These are phyloP conservation scores for Seiridium unicorne DNA, from an alignment of 2,329 filamentous ascomycete genomes.

Conservation along the genomic window DNA sequence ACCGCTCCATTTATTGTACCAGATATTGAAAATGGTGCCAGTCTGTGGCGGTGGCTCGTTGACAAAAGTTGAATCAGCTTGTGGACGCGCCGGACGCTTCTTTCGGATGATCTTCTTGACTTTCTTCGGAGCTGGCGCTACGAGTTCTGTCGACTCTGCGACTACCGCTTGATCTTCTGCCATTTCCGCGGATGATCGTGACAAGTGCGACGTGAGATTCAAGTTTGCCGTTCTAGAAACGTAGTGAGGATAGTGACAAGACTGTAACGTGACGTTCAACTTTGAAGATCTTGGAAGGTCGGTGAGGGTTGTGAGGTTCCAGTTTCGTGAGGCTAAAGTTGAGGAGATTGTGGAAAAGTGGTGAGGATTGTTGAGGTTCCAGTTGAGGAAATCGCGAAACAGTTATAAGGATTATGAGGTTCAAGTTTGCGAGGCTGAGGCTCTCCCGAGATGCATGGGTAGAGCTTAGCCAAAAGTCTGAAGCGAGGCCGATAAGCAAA, in stretches of 20 bases:
- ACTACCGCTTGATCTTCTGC: slow-evolving; percentile 24
- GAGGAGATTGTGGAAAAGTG: background rate
- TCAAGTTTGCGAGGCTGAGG: too few relatives aligned
- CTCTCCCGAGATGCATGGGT: too few relatives aligned
- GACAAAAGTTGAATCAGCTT: slow-evolving; percentile 75
- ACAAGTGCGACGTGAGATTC: too few relatives aligned
- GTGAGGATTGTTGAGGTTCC: background rate
- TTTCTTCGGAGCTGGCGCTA: slow-evolving; percentile 54
- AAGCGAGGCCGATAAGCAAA: too few relatives aligned
- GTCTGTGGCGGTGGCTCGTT: slow-evolving; percentile 88
- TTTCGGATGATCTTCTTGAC: slow-evolving; percentile 90
- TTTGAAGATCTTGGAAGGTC: too few relatives aligned
- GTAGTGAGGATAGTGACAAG: too few relatives aligned
- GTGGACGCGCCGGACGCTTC: slow-evolving; percentile 81
- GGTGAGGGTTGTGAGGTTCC: too few relatives aligned
- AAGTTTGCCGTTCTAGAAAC: too few relatives aligned
- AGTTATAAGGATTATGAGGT: too few relatives aligned
- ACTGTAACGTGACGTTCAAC: too few relatives aligned
- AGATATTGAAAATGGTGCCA: slow-evolving; percentile 89
- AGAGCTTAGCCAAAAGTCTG: background rate
- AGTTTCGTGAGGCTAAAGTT: background rate
- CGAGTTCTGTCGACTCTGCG: slow-evolving; percentile 38
- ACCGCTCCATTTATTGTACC: slow-evolving; percentile 98
- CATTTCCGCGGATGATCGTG: slow-evolving; percentile 13
- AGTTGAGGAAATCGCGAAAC: background rate